phyloP scores from a whole-genome alignment of 352 stramenopile genomes.

The Phytophthora sansomeana region DNA sequence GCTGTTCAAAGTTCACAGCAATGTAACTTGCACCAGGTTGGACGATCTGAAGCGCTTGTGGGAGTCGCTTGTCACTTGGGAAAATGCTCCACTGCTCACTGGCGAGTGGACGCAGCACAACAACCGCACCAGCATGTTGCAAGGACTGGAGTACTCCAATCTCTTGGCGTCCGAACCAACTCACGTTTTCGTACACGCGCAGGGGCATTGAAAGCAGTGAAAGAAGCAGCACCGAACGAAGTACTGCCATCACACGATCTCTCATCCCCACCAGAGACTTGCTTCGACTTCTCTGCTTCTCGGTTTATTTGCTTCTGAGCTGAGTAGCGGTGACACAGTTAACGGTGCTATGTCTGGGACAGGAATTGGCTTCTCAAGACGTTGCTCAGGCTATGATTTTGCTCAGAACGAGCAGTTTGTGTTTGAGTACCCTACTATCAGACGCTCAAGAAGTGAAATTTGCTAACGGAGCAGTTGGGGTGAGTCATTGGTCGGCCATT shows the following conservation, averaged over 20 bases:
- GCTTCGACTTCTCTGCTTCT: not conserved
- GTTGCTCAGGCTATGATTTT: no score
- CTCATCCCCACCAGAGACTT: conserved; percentile 2
- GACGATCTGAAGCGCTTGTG: conserved; percentile 24
- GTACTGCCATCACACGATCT: not conserved
- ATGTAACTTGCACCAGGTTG: conserved; percentile 35
- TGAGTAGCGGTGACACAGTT: no score
- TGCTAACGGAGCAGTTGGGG: not conserved
- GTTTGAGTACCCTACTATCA: not conserved
- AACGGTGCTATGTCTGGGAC: no score
- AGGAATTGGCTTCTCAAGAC: no score
- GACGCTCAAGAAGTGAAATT: not conserved
- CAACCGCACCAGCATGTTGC: conserved; percentile 24
- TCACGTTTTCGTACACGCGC: conserved; percentile 25
- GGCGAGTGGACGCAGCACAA: conserved; percentile 27
- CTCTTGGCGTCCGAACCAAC: conserved; percentile 3
- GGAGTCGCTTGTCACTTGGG: conserved; percentile 8
- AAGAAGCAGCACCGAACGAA: conserved; percentile 15
- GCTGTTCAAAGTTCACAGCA: conserved; percentile 40
- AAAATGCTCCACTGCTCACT: conserved; percentile 32
- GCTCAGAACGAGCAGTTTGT: no score
- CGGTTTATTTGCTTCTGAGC: not conserved
- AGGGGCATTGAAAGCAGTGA: conserved; percentile 24
- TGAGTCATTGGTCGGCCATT: not conserved
- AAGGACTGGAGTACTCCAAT: conserved; percentile 1